Percentiles rank a stretch among this genome's conserved stretches.
Evolutionary conservation across 2,329 filamentous ascomycete species (phyloP).

Genomic region (Tolypocladium album): DNA sequence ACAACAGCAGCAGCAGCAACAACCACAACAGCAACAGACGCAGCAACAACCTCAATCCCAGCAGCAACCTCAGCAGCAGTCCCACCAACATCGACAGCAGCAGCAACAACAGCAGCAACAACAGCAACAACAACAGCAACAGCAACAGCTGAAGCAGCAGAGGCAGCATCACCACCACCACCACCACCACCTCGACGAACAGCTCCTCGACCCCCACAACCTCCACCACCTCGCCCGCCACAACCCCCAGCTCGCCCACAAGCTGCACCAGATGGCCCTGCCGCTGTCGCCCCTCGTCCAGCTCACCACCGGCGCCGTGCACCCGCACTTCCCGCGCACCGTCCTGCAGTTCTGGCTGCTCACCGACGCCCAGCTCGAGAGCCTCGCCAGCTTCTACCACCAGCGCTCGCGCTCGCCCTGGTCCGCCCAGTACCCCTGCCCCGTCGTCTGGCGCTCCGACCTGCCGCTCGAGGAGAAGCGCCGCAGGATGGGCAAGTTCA

Average conservation of each 20-base stretch:
- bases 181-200: slow-evolving; percentile 15
- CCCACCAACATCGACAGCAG: not conserved
- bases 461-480: slow-evolving; percentile 56
- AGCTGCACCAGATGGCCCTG: slow-evolving; percentile 56
- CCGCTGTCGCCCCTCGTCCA: slow-evolving; percentile 57
- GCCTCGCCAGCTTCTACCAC: slow-evolving; percentile 62
- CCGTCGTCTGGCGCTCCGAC: slow-evolving; percentile 49
- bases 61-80: not conserved
- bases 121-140: no score
- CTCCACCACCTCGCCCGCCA: slow-evolving; percentile 7
- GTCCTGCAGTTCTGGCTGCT: slow-evolving; percentile 65
- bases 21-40: not conserved
- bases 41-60: not conserved
- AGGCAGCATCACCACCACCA: not conserved
- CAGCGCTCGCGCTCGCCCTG: slow-evolving; percentile 49
- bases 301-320: slow-evolving; percentile 48
- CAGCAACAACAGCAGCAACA: not conserved
- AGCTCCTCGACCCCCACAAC: slow-evolving; percentile 20
- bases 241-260: slow-evolving; percentile 44
- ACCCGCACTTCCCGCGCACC: slow-evolving; percentile 53
- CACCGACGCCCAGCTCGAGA: slow-evolving; percentile 59
- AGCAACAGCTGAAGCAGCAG: not conserved
- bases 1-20: not conserved
- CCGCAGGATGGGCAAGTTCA: slow-evolving; percentile 61
- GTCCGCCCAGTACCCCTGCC: slow-evolving; percentile 53